Conservation (phyloP, 2,329 filamentous ascomycete species). For the Colletotrichum endophyticum region DNA sequence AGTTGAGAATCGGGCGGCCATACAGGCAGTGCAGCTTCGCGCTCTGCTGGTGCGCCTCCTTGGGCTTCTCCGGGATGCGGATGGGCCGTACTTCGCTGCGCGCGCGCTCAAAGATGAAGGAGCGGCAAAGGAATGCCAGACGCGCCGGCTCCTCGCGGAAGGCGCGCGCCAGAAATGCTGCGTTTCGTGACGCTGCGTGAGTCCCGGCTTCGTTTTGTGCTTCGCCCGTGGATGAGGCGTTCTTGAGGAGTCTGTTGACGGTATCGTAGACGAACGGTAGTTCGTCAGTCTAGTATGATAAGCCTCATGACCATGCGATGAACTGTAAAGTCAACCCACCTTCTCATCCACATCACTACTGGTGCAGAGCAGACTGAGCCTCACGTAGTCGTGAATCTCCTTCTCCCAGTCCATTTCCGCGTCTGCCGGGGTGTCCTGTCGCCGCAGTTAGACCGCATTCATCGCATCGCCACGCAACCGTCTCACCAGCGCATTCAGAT, state of each 20-base stretch:
- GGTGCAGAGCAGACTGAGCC: conserved; percentile 47
- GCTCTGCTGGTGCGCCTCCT: conserved; percentile 62
- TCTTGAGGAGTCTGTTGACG: conserved; percentile 49
- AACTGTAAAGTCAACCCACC: conserved; percentile 32
- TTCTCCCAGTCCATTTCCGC: conserved; percentile 45
- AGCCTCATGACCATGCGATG: background rate
- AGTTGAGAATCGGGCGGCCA: conserved; percentile 60
- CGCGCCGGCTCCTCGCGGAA: conserved; percentile 55
- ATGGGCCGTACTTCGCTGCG: conserved; percentile 36
- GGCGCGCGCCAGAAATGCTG: conserved; percentile 46
- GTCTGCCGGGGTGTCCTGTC: conserved; percentile 37
- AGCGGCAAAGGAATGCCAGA: conserved; percentile 67
- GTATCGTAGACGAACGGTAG: conserved; percentile 53
- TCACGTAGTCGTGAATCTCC: conserved; percentile 48
- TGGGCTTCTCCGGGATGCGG: conserved; percentile 21
- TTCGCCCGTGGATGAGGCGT: conserved; percentile 41
- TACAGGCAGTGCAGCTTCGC: conserved; percentile 75
- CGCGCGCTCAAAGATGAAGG: conserved; percentile 66
- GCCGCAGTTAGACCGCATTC: background rate
- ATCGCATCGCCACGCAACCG: background rate
- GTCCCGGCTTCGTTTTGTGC: conserved; percentile 35
- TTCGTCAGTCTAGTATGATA: conserved; percentile 39
- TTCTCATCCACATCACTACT: conserved; percentile 37
- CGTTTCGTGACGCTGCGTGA: conserved; percentile 51
- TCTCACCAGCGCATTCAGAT: conserved; percentile 60